A percentile compares a stretch with the other conserved stretches of the same genome.
Conservation (phyloP, 495 filamentous ascomycete genomes). For the Amorphotheca resinae region DNA sequence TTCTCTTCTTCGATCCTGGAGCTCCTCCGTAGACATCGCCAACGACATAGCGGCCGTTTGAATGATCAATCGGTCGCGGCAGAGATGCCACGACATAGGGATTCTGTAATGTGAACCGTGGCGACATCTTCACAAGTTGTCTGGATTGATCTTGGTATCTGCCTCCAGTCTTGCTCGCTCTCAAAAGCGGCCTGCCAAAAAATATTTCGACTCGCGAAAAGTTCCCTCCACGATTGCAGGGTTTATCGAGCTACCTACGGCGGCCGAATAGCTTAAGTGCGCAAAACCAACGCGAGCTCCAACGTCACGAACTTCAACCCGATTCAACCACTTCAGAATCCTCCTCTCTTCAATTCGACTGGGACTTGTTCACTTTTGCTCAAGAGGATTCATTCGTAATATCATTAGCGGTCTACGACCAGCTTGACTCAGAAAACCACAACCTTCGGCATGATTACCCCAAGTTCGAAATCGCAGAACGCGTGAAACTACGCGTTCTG, state of each 20-base stretch:
- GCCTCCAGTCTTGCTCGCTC: constrained; percentile 1
- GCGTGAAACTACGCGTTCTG: background rate
- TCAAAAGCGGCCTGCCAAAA: background rate
- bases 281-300: constrained; percentile 1
- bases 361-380: background rate
- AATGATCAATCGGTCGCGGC: constrained; percentile 49
- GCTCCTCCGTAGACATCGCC: constrained; percentile 59
- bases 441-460: background rate
- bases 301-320: background rate
- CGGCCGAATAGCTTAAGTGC: constrained; percentile 4
- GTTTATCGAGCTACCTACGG: constrained; percentile 7
- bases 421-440: background rate
- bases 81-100: constrained; percentile 54
- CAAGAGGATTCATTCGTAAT: background rate
- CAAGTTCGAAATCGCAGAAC: background rate
- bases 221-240: constrained; percentile 3
- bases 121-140: constrained; percentile 29
- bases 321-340: background rate
- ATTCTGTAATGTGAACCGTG: constrained; percentile 40
- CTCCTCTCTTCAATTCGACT: background rate
- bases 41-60: constrained; percentile 45
- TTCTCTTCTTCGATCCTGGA: constrained; percentile 64
- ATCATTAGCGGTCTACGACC: background rate
- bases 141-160: background rate
- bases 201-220: constrained; percentile 12